These are phyloP conservation scores for Paramarasmius palmivorus DNA, from an alignment of 1,284 basidiomycete species.

Conservation along the genomic window DNA sequence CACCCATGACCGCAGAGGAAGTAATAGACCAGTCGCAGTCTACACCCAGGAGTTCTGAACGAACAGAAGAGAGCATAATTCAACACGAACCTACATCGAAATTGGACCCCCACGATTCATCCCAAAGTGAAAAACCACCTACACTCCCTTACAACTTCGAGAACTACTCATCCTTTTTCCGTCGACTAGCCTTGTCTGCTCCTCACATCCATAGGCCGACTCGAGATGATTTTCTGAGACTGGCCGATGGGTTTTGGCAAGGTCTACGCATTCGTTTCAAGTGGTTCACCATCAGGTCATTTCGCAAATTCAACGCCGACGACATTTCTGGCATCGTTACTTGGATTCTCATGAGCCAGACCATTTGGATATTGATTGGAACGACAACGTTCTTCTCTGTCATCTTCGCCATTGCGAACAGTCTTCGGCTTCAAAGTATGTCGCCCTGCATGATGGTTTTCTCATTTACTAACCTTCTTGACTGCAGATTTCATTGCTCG, in stretches of 20 bases:
- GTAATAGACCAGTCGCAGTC: no score
- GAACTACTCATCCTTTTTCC: conserved; percentile 81
- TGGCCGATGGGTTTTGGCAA: conserved; percentile 89
- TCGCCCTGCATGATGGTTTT: neutral
- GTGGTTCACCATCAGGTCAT: conserved; percentile 97
- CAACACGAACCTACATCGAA: no score
- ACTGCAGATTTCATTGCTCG: conserved; percentile 83
- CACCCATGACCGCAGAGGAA: neutral
- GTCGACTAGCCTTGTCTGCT: conserved; percentile 69
- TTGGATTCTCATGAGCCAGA: conserved; percentile 93
- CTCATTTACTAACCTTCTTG: conserved; percentile 1
- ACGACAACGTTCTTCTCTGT: conserved; percentile 99
- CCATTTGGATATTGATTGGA: conserved; percentile 90
- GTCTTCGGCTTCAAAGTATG: conserved; percentile 84
- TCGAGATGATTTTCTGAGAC: conserved; percentile 84
- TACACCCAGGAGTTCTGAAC: no score
- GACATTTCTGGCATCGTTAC: conserved; percentile 97
- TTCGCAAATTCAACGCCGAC: conserved; percentile 94
- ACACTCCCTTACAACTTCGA: conserved; percentile 43
- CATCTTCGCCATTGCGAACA: conserved; percentile 88
- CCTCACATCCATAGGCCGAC: conserved; percentile 84
- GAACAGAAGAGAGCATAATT: no score
- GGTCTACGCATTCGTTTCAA: conserved; percentile 91
- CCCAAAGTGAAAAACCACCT: conserved; percentile 10
- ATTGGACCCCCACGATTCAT: no score